Evolutionary conservation across 371 early-diverging fungal genomes (phyloP), one percentile per base, ranked within the genome.

Genomic region (Circinella minor): DNA sequence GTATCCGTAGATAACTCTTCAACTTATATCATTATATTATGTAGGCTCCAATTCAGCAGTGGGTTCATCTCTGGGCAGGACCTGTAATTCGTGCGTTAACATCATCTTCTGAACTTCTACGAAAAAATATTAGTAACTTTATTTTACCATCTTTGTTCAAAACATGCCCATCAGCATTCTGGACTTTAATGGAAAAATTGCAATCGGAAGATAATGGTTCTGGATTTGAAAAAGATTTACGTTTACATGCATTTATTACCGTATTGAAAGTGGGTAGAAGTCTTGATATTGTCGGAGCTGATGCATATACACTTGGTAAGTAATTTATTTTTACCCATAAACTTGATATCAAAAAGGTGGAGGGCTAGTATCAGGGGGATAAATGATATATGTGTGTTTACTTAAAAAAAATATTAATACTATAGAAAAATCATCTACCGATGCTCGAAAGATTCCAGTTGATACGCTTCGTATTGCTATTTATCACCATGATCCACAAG

Each of bases 401-500:
- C 27, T 27, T 27, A 27, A 27, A 27, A 27, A 27, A 27, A 27
- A 27, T 27, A 27, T 27, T 27, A 27, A 27, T 27, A 27, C 27
- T 39, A 63, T 51, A 75, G 76, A 72, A 36, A 38, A 66, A 39
- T 17, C 63, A 46, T 54, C 63, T 20, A 15, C 43, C 4, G 51
- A 75, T 9, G 11, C 71, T 3, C 63, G 69, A 55, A 77, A 74
- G 47, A 77, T 84, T 8, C 73, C 81, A 13, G 70, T 76, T 3
- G 67, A 77, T 27, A 80, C 74, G 1, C 73, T 90, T 18, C 81
- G 81, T 36, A 73, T 81, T 6, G 92, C 95, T 6, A 88, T 93
- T 61, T 80, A 87, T 63, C 94, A 95, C 68, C 82, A 85, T 1
- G 94, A 94, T 70, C 75, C 79, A 49, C 88, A 89, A 38, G 89